Conservation (phyloP, 179 eudicot genomes). For the Silene vulgaris region DNA sequence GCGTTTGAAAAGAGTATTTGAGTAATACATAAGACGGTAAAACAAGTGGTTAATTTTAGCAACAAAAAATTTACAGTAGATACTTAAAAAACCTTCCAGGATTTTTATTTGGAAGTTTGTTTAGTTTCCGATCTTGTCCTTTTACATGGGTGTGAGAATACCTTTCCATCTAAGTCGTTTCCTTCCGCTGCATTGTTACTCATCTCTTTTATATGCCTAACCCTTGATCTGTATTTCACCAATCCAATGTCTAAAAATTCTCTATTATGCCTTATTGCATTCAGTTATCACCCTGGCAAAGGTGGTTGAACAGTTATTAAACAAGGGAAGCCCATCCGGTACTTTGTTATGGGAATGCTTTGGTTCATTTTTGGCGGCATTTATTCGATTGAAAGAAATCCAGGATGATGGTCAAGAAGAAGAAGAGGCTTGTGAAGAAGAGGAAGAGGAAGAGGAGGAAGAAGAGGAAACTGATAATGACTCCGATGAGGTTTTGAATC, state of each 20-base stretch:
- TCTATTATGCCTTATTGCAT: constrained; percentile 14
- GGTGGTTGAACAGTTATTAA: constrained; percentile 50
- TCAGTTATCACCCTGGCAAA: constrained; percentile 55
- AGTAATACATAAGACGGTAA: no score
- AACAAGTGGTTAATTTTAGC: background rate
- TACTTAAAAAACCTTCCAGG: background rate
- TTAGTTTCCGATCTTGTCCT: no score
- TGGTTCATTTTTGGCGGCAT: constrained; percentile 52
- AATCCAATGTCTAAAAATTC: background rate
- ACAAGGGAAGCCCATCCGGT: constrained; percentile 30
- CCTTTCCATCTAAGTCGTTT: background rate
- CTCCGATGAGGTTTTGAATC: constrained; percentile 45
- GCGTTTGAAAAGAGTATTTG: no score
- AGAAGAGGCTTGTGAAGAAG: constrained; percentile 30
- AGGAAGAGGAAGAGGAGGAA: constrained; percentile 28
- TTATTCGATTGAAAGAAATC: constrained; percentile 46
- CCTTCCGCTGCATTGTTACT: background rate
- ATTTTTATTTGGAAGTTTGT: background rate
- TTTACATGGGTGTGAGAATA: background rate
- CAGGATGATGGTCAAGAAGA: constrained; percentile 40
- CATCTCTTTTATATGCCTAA: constrained; percentile 1
- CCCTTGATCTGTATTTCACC: background rate
- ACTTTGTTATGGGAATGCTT: constrained; percentile 46
- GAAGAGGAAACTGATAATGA: constrained; percentile 52
- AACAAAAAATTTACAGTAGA: background rate